Conservation (phyloP, 2,329 filamentous ascomycete genomes). For the Diaporthe amygdali region DNA sequence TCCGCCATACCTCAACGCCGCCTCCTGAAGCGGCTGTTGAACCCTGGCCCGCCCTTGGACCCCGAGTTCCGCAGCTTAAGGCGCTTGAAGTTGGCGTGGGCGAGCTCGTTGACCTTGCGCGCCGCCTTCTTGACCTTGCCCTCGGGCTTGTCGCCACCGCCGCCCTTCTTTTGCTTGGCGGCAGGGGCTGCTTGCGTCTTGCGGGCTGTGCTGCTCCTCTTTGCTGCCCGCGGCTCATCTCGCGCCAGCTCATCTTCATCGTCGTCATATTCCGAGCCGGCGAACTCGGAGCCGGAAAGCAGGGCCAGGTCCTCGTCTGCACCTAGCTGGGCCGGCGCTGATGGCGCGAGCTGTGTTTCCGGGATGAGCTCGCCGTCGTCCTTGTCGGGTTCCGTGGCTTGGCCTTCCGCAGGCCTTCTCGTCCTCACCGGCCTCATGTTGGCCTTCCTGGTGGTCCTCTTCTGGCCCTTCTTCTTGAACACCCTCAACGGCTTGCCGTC, state of each 20-base stretch:
- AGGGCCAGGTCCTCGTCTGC: constrained; percentile 36
- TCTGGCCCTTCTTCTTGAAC: constrained; percentile 86
- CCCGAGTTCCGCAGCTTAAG: constrained; percentile 68
- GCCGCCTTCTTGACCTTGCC: constrained; percentile 55
- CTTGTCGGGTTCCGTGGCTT: constrained; percentile 36
- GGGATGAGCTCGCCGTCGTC: constrained; percentile 45
- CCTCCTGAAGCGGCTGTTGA: constrained; percentile 63
- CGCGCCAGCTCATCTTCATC: constrained; percentile 45
- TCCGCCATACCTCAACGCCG: constrained; percentile 37
- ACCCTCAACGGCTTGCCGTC: constrained; percentile 64
- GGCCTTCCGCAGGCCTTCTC: constrained; percentile 49
- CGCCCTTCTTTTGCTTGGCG: constrained; percentile 33
- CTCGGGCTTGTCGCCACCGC: constrained; percentile 28
- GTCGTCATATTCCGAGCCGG: constrained; percentile 38
- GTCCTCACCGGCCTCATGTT: constrained; percentile 64
- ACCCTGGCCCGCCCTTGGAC: constrained; percentile 64
- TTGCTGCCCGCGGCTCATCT: neutral
- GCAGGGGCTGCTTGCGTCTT: constrained; percentile 28
- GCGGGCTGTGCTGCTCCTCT: neutral
- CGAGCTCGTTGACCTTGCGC: constrained; percentile 67
- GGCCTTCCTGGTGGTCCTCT: constrained; percentile 73
- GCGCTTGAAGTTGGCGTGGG: constrained; percentile 70
- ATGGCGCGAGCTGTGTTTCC: constrained; percentile 42
- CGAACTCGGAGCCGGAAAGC: constrained; percentile 46
- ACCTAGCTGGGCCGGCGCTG: neutral